Evolutionary conservation across 192 early-diverging fungal species (phyloP).

Genomic region (Linnemannia elongata): DNA sequence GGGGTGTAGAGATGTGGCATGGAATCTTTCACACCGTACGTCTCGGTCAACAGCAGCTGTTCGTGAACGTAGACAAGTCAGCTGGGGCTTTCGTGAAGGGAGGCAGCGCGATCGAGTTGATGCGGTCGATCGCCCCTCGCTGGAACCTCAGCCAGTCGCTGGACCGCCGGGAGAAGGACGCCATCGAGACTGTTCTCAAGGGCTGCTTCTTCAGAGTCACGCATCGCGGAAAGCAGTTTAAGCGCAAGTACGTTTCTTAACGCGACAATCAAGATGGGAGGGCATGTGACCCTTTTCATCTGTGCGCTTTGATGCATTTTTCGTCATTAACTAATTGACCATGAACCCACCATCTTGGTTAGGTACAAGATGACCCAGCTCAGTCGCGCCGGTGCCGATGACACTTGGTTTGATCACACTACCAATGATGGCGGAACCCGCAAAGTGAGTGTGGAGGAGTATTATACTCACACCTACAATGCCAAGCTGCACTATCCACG

Average conservation of each 20-base stretch:
- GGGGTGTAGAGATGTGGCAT: slow-evolving; percentile 90
- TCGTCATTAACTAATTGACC: slow-evolving; percentile 53
- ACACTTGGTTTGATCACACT: slow-evolving; percentile 36
- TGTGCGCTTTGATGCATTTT: background rate
- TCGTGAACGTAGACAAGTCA: slow-evolving; percentile 72
- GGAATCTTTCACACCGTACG: slow-evolving; percentile 90
- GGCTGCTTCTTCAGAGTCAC: slow-evolving; percentile 59
- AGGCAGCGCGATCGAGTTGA: slow-evolving; percentile 15
- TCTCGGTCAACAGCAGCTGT: slow-evolving; percentile 64
- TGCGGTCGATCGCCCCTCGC: slow-evolving; percentile 32
- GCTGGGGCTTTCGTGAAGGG: slow-evolving; percentile 68
- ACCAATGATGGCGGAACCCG: slow-evolving; percentile 59
- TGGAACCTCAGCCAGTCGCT: slow-evolving; percentile 26
- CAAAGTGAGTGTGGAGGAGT: slow-evolving; percentile 66
- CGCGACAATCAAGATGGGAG: background rate
- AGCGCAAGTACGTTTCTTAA: slow-evolving; percentile 70
- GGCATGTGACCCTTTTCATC: background rate
- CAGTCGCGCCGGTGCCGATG: slow-evolving; percentile 67
- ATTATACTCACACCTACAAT: slow-evolving; percentile 77
- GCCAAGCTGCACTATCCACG: slow-evolving; percentile 73
- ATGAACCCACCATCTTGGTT: slow-evolving; percentile 21
- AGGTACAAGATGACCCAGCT: slow-evolving; percentile 14
- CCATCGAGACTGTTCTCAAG: slow-evolving; percentile 37
- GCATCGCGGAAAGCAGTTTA: slow-evolving; percentile 62
- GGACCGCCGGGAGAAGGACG: background rate